Percentiles rank a stretch among this genome's conserved stretches.
These are phyloP conservation scores for Backusella tuberculispora DNA, from an alignment of 192 early-diverging fungal species.

Conservation along the genomic window DNA sequence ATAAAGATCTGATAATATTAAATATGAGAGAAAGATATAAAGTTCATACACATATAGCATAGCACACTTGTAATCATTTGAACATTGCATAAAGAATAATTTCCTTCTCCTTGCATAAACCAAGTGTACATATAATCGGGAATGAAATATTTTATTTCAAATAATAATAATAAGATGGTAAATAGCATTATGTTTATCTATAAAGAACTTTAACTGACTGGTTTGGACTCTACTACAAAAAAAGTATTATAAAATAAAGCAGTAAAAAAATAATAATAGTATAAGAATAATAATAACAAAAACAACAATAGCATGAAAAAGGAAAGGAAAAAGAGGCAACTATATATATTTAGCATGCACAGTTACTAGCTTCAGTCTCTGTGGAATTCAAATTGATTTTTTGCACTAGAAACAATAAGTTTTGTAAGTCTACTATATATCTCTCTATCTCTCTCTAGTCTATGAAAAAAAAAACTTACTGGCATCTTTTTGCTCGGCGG, in stretches of 20 bases:
- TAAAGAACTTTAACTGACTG: too few species aligned
- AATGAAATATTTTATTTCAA: conserved; percentile 1
- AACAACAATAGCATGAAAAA: background rate
- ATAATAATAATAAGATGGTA: background rate
- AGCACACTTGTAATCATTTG: background rate
- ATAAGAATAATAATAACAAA: background rate
- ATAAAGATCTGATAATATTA: background rate
- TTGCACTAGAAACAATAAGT: conserved; percentile 36
- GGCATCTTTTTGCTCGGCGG: conserved; percentile 51
- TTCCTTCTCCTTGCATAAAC: background rate
- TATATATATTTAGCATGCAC: conserved; percentile 35
- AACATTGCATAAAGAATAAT: background rate
- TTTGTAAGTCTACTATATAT: background rate
- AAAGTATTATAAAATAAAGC: background rate
- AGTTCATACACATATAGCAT: background rate
- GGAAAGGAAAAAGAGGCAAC: background rate
- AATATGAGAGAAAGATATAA: background rate
- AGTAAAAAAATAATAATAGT: background rate
- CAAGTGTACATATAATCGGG: background rate
- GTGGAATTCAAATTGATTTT: conserved; percentile 38
- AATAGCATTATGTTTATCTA: background rate
- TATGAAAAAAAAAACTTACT: conserved; percentile 27
- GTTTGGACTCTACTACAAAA: too few species aligned
- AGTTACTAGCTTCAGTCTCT: conserved; percentile 37
- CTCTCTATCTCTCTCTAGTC: background rate